These are phyloP conservation scores for Sugiyamaella paludigena DNA, from an alignment of 1,139 yeast genomes.

Conservation along the genomic window DNA sequence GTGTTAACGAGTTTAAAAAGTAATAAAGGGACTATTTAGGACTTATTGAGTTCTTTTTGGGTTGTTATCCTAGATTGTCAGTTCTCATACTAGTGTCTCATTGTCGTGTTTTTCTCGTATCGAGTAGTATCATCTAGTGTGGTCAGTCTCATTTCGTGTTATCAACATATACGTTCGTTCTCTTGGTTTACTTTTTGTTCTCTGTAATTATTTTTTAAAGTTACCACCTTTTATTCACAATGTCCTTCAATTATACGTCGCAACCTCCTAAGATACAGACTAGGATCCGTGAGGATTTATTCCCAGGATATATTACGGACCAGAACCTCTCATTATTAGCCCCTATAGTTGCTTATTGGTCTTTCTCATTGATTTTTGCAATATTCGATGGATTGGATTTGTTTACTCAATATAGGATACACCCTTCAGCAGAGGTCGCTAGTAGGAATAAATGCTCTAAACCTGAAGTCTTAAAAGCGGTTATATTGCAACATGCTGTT, in stretches of 20 bases:
- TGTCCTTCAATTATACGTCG: slow-evolving; percentile 5
- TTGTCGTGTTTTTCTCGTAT: too few species aligned
- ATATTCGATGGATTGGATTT: slow-evolving; percentile 67
- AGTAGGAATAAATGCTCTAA: slow-evolving; percentile 72
- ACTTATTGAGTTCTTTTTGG: too few species aligned
- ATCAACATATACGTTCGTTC: too few species aligned
- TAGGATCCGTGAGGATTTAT: slow-evolving; percentile 34
- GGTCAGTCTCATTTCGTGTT: too few species aligned
- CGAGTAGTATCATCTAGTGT: too few species aligned
- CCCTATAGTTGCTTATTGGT: slow-evolving; percentile 86
- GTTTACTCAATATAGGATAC: slow-evolving; percentile 82
- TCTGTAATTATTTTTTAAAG: too few species aligned
- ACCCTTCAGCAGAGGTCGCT: slow-evolving; percentile 81
- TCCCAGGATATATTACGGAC: slow-evolving; percentile 62
- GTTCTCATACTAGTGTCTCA: too few species aligned
- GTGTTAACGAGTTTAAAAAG: too few species aligned
- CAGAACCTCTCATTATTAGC: slow-evolving; percentile 66
- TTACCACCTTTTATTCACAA: background rate
- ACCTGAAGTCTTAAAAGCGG: slow-evolving; percentile 72
- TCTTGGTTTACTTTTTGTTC: too few species aligned
- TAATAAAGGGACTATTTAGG: too few species aligned
- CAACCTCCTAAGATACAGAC: slow-evolving; percentile 19
- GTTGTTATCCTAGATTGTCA: too few species aligned
- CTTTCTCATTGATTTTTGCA: slow-evolving; percentile 69
- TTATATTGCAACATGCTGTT: slow-evolving; percentile 74